Evolutionary conservation across 2,329 filamentous ascomycete species (phyloP), one percentile per base, ranked within the genome.

Genomic region (Microcyclospora tardicrescens): DNA sequence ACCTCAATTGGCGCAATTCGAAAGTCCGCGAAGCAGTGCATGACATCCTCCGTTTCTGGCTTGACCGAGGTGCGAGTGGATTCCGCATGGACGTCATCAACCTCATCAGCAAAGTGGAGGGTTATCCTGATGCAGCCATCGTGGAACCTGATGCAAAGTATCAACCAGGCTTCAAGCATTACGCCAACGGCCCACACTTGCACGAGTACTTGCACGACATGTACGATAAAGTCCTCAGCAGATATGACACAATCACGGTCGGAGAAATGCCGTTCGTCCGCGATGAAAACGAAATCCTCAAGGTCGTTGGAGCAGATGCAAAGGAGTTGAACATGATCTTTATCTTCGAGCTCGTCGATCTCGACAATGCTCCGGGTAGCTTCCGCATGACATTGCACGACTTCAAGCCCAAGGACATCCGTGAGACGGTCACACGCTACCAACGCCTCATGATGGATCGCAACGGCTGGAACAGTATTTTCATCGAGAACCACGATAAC

Each of bases 211-310:
- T 78, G 36, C 63, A 66, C 33, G 72, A 69, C 27, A 63, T 77
- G 39, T 65, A 73, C 5, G 55, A 61, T 28, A 62, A 65, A 14
- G 65, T 76, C 0, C 57, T 78, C 2, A 64, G 65, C 35, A 65
- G 73, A 38, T 76, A 76, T 45, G 66, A 70, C 47, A 68, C 72
- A 2, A 71, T 76, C 41, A 73, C 73, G 9, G 72, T 77, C 0
- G 73, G 74, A 15, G 74, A 77, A 51, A 77, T 77, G 71, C 73
- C 73, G 1, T 69, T 66, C 36, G 63, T 67, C 11, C 57, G 59
- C 8, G 63, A 68, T 42, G 59, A 62, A 10, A 52, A 60, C 5
- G 62, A 63, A 35, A 63, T 68, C 9, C 47, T 67, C 14, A 58
- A 56, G 19, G 61, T 63, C 28, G 62, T 68, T 3, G 61, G 60